Base-by-base conservation (phyloP, 495 filamentous ascomycete genomes). In the Penicillium salamii region DNA sequence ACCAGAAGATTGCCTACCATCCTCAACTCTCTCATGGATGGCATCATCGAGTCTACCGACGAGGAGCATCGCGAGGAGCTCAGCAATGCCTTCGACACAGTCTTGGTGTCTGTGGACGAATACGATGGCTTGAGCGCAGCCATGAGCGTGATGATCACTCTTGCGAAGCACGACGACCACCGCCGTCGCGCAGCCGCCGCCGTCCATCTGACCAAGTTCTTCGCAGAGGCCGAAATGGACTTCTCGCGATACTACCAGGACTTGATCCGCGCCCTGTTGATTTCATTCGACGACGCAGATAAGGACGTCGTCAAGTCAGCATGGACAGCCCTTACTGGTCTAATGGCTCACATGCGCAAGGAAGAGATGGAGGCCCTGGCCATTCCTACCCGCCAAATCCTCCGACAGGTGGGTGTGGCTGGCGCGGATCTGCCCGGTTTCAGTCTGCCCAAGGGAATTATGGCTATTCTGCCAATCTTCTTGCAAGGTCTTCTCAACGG, bases 281-380 rank as follows among this genome's bases (percentile, higher is more conserved):
- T 95, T 46, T 90, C 90, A 7, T 98, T 98, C 60, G 91, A 91
- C 57, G 93, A 98, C 54, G 60, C 77, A 6, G 93, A 97, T 61
- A 67, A 65, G 53, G 83, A 86, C 9, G 93, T 97, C 9, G 88
- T 97, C 52, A 97, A 93, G 75, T 82, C 90, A 21, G 87, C 91
- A 14, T 97, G 95, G 93, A 79, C 81, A 29, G 93, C 95, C 14
- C 79, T 97, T 35, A 91, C 75, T 57, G 89, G 87, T 55, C 81
- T 98, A 55, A 96, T 90, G 17, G 88, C 89, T 63, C 84, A 79
- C 59, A 78, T 98, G 52, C 88, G 87, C 63, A 98, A 98, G 65
- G 93, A 98, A 67, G 93, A 97, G 69, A 97, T 98, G 93, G 93
- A 98, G 63, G 80, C 87, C 0, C 72, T 98, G n/a, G 90, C 92